Percentiles rank a stretch among this genome's conserved stretches.
phyloP scores from a whole-genome alignment of 371 early-diverging fungal species.

The Chytridium lagenaria region DNA sequence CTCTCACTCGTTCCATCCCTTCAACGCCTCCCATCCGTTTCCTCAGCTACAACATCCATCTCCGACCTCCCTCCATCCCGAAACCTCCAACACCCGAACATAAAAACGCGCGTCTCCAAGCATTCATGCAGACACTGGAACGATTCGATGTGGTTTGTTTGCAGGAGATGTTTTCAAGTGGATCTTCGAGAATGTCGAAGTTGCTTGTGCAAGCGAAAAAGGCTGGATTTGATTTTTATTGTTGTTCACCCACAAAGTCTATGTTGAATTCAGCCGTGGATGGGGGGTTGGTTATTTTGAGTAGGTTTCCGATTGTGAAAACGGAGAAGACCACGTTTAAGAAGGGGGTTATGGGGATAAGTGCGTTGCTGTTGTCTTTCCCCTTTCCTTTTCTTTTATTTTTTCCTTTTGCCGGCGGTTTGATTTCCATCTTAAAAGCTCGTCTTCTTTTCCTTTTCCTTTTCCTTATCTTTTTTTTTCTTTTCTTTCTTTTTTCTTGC shows the following conservation, averaged over 20 bases:
- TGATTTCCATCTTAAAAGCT: no score
- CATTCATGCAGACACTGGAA: conserved; percentile 68
- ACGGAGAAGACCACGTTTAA: conserved; percentile 65
- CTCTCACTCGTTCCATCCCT: conserved; percentile 3
- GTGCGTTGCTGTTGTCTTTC: conserved; percentile 32
- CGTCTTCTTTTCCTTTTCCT: no score
- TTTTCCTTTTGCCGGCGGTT: neutral
- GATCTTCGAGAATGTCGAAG: conserved; percentile 60
- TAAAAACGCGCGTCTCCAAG: conserved; percentile 74
- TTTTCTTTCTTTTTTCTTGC: no score
- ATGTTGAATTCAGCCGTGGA: conserved; percentile 72
- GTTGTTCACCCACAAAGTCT: conserved; percentile 62
- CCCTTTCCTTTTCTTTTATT: neutral
- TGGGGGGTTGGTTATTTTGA: conserved; percentile 79
- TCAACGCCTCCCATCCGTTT: conserved; percentile 52
- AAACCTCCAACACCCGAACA: conserved; percentile 71
- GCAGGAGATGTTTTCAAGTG: conserved; percentile 85
- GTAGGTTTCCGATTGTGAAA: conserved; percentile 70
- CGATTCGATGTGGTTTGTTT: conserved; percentile 78
- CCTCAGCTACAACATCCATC: conserved; percentile 81
- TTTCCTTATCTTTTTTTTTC: no score
- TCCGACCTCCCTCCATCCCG: conserved; percentile 85
- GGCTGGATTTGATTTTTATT: conserved; percentile 67
- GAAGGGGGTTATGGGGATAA: conserved; percentile 75
- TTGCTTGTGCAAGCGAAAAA: conserved; percentile 67